These are phyloP conservation scores for Jatropha podagrica DNA, from an alignment of 441 rosid genomes.

Conservation along the genomic window DNA sequence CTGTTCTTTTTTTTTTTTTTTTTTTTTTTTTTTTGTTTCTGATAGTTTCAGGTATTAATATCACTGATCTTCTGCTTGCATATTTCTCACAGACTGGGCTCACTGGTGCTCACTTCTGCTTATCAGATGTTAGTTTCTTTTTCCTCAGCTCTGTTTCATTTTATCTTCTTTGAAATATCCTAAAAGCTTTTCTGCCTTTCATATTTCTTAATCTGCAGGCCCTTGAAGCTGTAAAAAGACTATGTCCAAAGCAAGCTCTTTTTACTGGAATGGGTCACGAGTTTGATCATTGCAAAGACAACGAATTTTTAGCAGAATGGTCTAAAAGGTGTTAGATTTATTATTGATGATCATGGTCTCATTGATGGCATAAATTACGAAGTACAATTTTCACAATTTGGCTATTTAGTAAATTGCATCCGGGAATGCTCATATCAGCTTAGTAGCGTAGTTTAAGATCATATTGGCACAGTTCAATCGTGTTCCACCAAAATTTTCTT, in stretches of 20 bases:
- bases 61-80: neutral
- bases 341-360: neutral
- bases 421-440: neutral
- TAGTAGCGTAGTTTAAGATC: neutral
- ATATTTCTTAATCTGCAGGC: slow-evolving; percentile 39
- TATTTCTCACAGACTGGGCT: slow-evolving; percentile 54
- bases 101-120: slow-evolving; percentile 72
- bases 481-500: neutral
- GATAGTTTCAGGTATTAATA: neutral
- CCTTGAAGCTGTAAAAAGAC: slow-evolving; percentile 78
- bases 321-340: slow-evolving; percentile 54
- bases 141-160: neutral
- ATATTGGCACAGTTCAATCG: neutral
- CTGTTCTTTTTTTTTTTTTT: too few species aligned
- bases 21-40: neutral
- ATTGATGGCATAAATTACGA: neutral
- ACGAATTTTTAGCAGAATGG: slow-evolving; percentile 77
- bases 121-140: slow-evolving; percentile 54
- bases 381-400: neutral
- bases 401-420: neutral
- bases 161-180: slow-evolving; percentile 6
- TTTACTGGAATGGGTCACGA: slow-evolving; percentile 89
- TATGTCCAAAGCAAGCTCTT: slow-evolving; percentile 80
- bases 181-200: slow-evolving; percentile 5
- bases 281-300: slow-evolving; percentile 84